Base-by-base conservation (phyloP, 2,329 filamentous ascomycete species). In the Pseudophaeomoniella oleicola region DNA sequence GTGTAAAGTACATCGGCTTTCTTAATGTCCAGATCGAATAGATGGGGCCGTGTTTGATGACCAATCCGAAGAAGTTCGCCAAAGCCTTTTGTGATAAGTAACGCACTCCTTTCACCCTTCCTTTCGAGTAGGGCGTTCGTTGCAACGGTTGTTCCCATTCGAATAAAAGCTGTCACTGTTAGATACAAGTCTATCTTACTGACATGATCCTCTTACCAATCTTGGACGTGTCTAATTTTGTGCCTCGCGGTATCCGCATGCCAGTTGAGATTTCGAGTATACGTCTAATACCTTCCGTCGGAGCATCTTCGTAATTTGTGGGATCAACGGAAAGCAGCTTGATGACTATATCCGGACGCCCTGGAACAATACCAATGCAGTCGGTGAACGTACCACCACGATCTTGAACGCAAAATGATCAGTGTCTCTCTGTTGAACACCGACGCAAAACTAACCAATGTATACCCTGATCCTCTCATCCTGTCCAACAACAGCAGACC, bases 101-200 rank as follows among this genome's bases (percentile, higher is more conserved):
- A 70, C 10, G 81, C 86, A 48, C 88, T 88, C 46, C 76, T 76
- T 58, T 92, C 85, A 34, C 87, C 87, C 55, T 93, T 94, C 44
- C 87, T 69, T 58, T 94, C 87, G 2, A 94, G 66, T 39, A 93
- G 58, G 0, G 85, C 85, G 53, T 93, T 93, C 1, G 85, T 93
- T 6, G 85, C 85, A 9, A 93, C 85, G 0, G 85, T 93, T 2
- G 85, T 93, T 32, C 85, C 85, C 84, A 92, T 93, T 36, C 84
- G 77, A 51, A 92, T 90, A 12, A 10, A 38, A 39, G 46, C 45
- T 11, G 58, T 57, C 11, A 46, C 50, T 29, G 52, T 50, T n/a
- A 58, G 47, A 16, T 15, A n/a, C 22, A 18, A 13, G 33, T 34
- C 37, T 18, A 39, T 34, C 13, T 37, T 39, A 46, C 45, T n/a